These are phyloP conservation scores for Fusarium azukiicola DNA, from an alignment of 2,329 filamentous ascomycete species.

Conservation along the genomic window DNA sequence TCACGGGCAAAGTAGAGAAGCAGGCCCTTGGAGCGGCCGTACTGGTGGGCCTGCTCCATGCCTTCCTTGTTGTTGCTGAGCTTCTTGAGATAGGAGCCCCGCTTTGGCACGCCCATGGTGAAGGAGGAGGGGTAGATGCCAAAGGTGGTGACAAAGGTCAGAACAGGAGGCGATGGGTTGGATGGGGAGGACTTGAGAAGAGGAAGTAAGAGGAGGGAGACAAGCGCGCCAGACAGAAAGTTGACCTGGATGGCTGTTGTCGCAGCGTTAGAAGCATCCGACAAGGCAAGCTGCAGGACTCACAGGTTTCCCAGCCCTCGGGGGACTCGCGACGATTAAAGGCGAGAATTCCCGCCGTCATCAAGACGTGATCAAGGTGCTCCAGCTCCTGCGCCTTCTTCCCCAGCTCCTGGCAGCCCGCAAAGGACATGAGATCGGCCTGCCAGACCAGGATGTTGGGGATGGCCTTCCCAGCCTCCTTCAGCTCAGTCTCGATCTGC, in stretches of 20 bases:
- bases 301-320: conserved; percentile 64
- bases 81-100: conserved; percentile 59
- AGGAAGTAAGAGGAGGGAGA: conserved; percentile 59
- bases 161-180: conserved; percentile 59
- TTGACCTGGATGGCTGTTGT: conserved; percentile 61
- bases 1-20: conserved; percentile 64
- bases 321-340: conserved; percentile 61
- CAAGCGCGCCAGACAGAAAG: conserved; percentile 60
- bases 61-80: conserved; percentile 63
- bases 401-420: conserved; percentile 58
- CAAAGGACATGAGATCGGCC: conserved; percentile 62
- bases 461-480: conserved; percentile 45
- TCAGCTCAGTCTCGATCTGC: conserved; percentile 59
- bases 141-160: conserved; percentile 64
- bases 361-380: conserved; percentile 60
- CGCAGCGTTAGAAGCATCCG: conserved; percentile 23
- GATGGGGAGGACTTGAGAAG: conserved; percentile 57
- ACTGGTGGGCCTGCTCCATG: conserved; percentile 62
- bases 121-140: conserved; percentile 63
- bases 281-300: conserved; percentile 30
- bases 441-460: conserved; percentile 62
- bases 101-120: conserved; percentile 59
- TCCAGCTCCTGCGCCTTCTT: conserved; percentile 53
- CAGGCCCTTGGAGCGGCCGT: conserved; percentile 62
- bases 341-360: conserved; percentile 63